phyloP scores from a whole-genome alignment of 306 rosid species.

The Hippophae rhamnoides region DNA sequence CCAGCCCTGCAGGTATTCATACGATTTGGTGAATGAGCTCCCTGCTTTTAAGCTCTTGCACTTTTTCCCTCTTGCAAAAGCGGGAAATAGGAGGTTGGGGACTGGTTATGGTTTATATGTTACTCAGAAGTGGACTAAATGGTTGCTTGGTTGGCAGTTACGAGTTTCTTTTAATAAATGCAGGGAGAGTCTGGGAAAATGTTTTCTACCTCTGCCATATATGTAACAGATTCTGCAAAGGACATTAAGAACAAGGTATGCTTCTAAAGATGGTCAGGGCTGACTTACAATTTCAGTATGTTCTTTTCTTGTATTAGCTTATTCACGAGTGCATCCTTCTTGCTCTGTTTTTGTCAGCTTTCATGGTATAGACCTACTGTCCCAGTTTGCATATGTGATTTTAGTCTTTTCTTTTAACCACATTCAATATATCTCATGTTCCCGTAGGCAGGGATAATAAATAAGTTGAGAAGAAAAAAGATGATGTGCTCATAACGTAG shows the following conservation, averaged over 20 bases:
- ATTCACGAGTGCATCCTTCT: background rate
- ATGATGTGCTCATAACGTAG: background rate
- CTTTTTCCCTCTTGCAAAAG: too few species aligned
- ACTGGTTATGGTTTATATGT: too few species aligned
- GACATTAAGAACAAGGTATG: slow-evolving; percentile 77
- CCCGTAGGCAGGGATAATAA: background rate
- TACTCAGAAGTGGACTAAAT: too few species aligned
- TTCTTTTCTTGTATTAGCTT: background rate
- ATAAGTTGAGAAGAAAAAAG: background rate
- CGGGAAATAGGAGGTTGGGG: too few species aligned
- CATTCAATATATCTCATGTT: too few species aligned
- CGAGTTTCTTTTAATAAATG: slow-evolving; percentile 20
- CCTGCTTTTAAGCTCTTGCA: background rate
- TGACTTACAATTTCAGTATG: background rate
- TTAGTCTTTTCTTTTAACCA: background rate
- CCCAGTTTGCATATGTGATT: background rate
- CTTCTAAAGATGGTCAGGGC: background rate
- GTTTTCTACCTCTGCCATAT: slow-evolving; percentile 97
- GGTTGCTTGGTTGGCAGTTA: slow-evolving; percentile 10
- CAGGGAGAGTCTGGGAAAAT: slow-evolving; percentile 95
- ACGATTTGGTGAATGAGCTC: slow-evolving; percentile 1
- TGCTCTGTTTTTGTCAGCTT: background rate
- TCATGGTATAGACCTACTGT: background rate
- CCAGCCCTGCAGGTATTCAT: slow-evolving; percentile 84
- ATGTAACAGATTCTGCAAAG: slow-evolving; percentile 84